phyloP scores from a whole-genome alignment of 352 stramenopile genomes.

The Paralagenidium karlingii region DNA sequence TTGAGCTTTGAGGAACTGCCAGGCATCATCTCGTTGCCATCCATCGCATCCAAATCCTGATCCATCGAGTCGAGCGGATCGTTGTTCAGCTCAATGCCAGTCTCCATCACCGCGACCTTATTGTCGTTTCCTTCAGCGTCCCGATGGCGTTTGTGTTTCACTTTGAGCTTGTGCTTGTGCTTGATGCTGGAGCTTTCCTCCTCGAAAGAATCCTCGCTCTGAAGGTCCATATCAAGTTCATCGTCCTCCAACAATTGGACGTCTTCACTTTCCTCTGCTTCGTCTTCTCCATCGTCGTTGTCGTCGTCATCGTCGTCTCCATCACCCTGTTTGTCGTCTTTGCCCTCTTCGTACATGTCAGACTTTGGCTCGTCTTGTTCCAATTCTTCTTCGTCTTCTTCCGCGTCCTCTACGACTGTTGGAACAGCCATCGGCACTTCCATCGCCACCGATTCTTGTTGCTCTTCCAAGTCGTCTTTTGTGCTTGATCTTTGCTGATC shows the following conservation, averaged over 20 bases:
- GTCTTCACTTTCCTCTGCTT: no score
- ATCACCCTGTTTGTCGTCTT: background rate
- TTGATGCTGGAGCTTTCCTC: no score
- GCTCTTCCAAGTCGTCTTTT: background rate
- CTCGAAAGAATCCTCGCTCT: no score
- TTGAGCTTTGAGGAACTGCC: constrained; percentile 18
- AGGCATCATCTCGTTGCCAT: constrained; percentile 42
- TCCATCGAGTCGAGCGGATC: constrained; percentile 3
- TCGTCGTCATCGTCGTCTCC: constrained; percentile 1
- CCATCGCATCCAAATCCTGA: constrained; percentile 22
- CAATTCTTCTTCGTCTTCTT: constrained; percentile 3
- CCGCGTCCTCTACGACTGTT: background rate
- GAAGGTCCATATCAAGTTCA: no score
- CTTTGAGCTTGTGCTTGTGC: no score
- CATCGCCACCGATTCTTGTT: background rate
- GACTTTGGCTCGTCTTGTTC: constrained; percentile 3
- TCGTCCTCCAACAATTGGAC: no score
- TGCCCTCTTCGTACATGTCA: constrained; percentile 1
- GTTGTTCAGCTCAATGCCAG: background rate
- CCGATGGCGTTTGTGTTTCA: no score
- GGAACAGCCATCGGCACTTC: constrained; percentile 1
- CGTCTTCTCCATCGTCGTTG: constrained; percentile 2
- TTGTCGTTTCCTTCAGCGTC: no score
- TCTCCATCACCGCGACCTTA: constrained; percentile 2
- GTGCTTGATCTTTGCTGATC: background rate